Conservation (phyloP, 2,329 filamentous ascomycete species). For the Calonectria multiphialidica region DNA sequence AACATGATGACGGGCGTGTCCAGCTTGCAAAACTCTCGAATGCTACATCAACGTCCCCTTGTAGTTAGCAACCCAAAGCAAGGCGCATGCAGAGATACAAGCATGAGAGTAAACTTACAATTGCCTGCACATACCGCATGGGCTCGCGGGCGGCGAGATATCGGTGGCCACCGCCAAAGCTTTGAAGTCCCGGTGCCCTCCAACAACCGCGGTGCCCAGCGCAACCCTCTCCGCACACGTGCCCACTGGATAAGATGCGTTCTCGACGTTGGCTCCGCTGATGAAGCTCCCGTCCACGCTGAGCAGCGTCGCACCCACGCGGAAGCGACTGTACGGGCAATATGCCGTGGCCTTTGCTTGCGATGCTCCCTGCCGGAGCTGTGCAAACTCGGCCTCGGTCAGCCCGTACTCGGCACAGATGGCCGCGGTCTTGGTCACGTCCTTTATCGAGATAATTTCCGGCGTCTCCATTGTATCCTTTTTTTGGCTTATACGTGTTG, state of each 20-base stretch:
- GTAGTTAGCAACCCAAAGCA: constrained; percentile 21
- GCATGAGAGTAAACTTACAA: constrained; percentile 69
- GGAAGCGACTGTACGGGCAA: constrained; percentile 94
- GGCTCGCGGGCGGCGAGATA: constrained; percentile 75
- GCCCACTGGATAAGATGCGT: constrained; percentile 92
- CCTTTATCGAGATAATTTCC: constrained; percentile 42
- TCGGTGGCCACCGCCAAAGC: constrained; percentile 91
- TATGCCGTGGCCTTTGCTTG: constrained; percentile 85
- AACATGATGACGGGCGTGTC: constrained; percentile 90
- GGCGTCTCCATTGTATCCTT: constrained; percentile 33
- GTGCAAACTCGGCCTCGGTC: constrained; percentile 71
- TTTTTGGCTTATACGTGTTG: background rate
- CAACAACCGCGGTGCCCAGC: constrained; percentile 81
- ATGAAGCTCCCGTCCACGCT: constrained; percentile 55
- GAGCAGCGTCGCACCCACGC: constrained; percentile 87
- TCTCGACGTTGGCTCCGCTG: constrained; percentile 89
- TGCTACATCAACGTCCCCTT: constrained; percentile 58
- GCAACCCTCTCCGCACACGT: constrained; percentile 96
- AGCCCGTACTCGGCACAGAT: constrained; percentile 58
- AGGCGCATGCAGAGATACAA: background rate
- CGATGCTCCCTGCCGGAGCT: constrained; percentile 71
- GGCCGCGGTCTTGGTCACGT: constrained; percentile 42
- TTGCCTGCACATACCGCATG: constrained; percentile 97
- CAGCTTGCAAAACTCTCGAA: constrained; percentile 80
- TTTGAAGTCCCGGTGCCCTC: constrained; percentile 70